Base-by-base conservation (phyloP, 139 green algal genomes). In the Picochlorum costavermella region DNA sequence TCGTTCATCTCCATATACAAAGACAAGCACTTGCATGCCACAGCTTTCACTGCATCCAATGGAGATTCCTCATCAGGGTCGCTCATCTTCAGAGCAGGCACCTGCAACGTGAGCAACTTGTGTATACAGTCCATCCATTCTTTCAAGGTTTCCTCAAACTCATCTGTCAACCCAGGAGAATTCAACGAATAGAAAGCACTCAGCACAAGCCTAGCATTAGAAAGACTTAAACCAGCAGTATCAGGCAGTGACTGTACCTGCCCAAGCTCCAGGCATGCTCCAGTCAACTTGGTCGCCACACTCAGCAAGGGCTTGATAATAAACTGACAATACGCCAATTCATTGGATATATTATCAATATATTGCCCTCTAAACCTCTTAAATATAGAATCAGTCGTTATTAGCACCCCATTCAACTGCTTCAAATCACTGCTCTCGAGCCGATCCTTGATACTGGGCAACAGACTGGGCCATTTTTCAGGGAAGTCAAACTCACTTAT, bases 121-220 rank as follows among this genome's bases (percentile, higher is more conserved):
- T 95, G 85, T 68, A 96, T 93, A 70, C 86, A 72, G 1, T 64
- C 78, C 85, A 98, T 95, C 90, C 90, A 98, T 3, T 75, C 73
- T n/a, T 85, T 81, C 60, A 99, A 76, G 53, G 86, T 82, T 11
- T 82, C 69, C 67, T 97, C 92, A 62, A 96, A 92, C 12, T 92
- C 69, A 62, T 96, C 86, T 17, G 93, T 96, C 16, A 99, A 77
- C 14, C 91, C 91, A 5, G 85, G 84, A 0, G 75, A 87, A 75
- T 96, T 96, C 48, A 99, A 77, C 2, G 86, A 96, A 79, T 87
- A 96, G 77, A 97, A 97, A 25, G 96, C 91, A 23, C 86, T 70
- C 64, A 67, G 84, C 20, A 74, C 68, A 17, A 96, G 73, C 8
- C 87, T 77, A 33, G 85, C 68, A 57, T 75, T 85, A 26, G 61